Conservation (phyloP, 768 basidiomycete genomes). For the Cystofilobasidium bisporidii region DNA sequence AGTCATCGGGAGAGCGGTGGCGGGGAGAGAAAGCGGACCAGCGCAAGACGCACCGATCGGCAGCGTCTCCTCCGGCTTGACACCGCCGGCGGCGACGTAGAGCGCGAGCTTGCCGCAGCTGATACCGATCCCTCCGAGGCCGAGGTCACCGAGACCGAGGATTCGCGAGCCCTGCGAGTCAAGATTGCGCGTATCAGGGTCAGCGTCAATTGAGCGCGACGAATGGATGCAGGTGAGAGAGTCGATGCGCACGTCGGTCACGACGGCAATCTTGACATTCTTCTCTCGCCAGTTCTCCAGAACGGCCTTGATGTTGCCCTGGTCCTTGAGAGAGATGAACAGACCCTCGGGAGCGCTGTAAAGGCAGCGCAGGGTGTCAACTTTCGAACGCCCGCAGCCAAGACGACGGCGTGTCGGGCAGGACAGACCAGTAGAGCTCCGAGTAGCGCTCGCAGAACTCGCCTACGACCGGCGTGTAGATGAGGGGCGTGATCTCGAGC, state of each 20-base stretch:
- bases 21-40: neutral
- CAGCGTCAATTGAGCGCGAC: neutral
- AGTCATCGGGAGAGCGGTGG: neutral
- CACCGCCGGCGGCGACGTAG: conserved; percentile 77
- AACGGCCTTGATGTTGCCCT: conserved; percentile 63
- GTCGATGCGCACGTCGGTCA: conserved; percentile 52
- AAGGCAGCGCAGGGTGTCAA: too few species aligned
- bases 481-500: conserved; percentile 58
- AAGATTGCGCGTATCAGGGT: neutral
- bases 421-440: conserved; percentile 44
- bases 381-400: too few species aligned
- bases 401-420: too few species aligned
- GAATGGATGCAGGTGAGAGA: neutral
- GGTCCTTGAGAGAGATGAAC: conserved; percentile 66
- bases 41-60: conserved; percentile 47
- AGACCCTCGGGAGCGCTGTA: conserved; percentile 48
- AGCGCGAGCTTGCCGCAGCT: conserved; percentile 86
- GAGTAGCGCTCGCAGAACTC: conserved; percentile 80
- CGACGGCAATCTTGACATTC: conserved; percentile 61
- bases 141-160: conserved; percentile 59
- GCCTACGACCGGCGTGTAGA: conserved; percentile 87
- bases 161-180: conserved; percentile 61
- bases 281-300: conserved; percentile 54
- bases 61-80: conserved; percentile 52
- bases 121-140: conserved; percentile 41